These are phyloP conservation scores for Alternaria longipes DNA, from an alignment of 2,329 filamentous ascomycete genomes.

Conservation along the genomic window DNA sequence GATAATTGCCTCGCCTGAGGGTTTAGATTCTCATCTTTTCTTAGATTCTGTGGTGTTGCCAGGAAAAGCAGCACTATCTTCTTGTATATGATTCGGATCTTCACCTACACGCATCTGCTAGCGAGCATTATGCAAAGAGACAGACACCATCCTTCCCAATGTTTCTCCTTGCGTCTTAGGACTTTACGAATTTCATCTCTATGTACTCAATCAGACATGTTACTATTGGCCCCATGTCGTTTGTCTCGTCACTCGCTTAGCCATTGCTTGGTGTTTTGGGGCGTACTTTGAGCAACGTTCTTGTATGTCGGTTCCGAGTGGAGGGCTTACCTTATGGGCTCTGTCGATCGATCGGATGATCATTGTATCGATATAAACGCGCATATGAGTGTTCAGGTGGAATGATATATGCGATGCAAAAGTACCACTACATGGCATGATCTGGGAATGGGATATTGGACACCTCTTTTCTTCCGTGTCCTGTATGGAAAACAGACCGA, in stretches of 20 bases:
- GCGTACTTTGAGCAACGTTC: conserved; percentile 6
- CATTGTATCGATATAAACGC: conserved; percentile 14
- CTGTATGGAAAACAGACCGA: background rate
- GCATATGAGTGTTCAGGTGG: conserved; percentile 1
- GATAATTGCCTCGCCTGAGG: conserved; percentile 28
- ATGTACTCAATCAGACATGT: conserved; percentile 4
- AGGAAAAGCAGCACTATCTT: conserved; percentile 26
- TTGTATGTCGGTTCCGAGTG: conserved; percentile 1
- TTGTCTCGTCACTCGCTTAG: conserved; percentile 13
- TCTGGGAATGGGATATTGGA: background rate
- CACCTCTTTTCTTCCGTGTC: background rate
- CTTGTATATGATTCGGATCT: conserved; percentile 40
- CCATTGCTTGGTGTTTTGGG: conserved; percentile 12
- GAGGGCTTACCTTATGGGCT: background rate
- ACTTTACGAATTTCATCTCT: conserved; percentile 13
- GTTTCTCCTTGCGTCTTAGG: conserved; percentile 16
- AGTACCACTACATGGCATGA: conserved; percentile 6
- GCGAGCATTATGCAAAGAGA: conserved; percentile 27
- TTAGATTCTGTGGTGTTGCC: conserved; percentile 25
- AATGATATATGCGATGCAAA: conserved; percentile 12
- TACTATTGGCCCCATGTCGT: background rate
- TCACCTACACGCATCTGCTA: conserved; percentile 29
- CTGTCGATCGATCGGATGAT: conserved; percentile 14
- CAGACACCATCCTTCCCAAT: conserved; percentile 25
- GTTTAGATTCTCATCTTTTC: conserved; percentile 5